Conservation (phyloP, 257 asterid species). For the Fraxinus quadrangulata region DNA sequence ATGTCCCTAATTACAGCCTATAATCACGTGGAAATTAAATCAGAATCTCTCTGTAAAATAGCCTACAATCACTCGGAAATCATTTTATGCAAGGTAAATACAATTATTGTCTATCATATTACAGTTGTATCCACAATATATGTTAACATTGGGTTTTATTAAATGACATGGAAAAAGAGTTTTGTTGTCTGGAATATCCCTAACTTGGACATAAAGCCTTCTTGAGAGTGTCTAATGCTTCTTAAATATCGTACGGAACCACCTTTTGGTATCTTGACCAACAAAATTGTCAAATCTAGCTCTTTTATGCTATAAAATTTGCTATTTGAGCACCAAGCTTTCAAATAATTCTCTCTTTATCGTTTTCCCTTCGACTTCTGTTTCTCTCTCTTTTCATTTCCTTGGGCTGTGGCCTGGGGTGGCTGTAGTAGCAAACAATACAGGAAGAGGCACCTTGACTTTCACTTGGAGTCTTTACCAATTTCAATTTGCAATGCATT, state of each 20-base stretch:
- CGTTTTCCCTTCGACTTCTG: background rate
- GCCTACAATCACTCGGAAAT: no score
- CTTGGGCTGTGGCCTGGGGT: background rate
- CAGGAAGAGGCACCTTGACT: background rate
- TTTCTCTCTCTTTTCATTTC: slow-evolving; percentile 1
- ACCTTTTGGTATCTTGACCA: background rate
- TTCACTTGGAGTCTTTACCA: background rate
- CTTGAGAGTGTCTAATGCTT: background rate
- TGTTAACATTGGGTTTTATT: background rate
- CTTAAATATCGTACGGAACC: background rate
- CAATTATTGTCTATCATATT: no score
- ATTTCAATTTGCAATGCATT: slow-evolving; percentile 13
- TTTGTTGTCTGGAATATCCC: background rate
- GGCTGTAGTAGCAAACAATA: background rate
- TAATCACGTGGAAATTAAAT: no score
- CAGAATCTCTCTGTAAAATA: no score
- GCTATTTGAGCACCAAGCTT: background rate
- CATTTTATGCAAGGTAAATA: no score
- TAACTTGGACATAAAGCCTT: background rate
- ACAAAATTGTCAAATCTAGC: background rate
- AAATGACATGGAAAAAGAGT: background rate
- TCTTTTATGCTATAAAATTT: background rate
- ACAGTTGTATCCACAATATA: no score
- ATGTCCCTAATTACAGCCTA: no score
- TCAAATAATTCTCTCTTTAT: background rate